Evolutionary conservation across 805 yeast species (phyloP), one percentile per base, ranked within the genome.

Genomic region (Yamadazyma sp.): DNA sequence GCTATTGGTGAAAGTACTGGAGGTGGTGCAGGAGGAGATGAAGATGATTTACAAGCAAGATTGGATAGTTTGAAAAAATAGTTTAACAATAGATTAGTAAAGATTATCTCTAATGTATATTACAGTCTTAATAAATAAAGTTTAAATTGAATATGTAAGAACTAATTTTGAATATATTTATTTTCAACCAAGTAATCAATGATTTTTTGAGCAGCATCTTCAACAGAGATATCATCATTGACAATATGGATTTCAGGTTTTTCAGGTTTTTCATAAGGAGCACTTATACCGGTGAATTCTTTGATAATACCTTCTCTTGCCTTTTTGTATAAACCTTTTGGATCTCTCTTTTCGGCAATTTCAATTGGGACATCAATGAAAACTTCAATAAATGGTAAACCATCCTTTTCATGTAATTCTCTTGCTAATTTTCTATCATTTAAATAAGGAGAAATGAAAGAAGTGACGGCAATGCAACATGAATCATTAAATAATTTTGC

Each of bases 331-430:
- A 91, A 70, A 9, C 98, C 98, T 70, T 91, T 91, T 45, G 98
- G 98, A 62, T 91, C 98, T 68, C 98, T 86, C 62, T 86, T 76
- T 70, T 91, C 98, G 33, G 97, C 98, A 43, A 91, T 87, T 53
- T 82, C 88, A 33, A 91, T 72, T 23, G 98, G 97, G 29, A 88
- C 97, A 59, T 89, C 96, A 23, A 89, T 91, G 48, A 67, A 88
- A 7, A 91, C 94, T 68, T 89, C 98, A 36, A 89, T 76, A 53
- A 89, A 89, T 35, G 95, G 91, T 43, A 91, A 67, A 27, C 74
- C 74, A 45, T 81, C 77, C 41, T 78, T 78, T 44, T 75, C 78
- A 59, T 89, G 98, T 44, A 89, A 69, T 56, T 82, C 80, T 56
- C 98, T 79, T 22, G 96, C 98, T 47, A 73, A 75, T 36, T 78